phyloP scores from a whole-genome alignment of 2,329 filamentous ascomycete genomes.

The Rhynchosporium graminicola region DNA sequence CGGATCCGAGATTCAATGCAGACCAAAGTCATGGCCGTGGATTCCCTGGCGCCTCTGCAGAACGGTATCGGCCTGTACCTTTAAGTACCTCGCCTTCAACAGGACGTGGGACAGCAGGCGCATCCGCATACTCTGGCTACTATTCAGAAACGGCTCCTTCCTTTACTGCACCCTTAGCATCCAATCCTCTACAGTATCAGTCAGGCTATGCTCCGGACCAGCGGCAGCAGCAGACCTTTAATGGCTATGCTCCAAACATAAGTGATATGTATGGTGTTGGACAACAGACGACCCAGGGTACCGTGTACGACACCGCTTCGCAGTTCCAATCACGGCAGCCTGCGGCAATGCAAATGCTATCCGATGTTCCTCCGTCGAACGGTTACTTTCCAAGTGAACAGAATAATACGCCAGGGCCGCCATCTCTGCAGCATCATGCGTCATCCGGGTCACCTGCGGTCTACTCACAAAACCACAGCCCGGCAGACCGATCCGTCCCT shows the following conservation, averaged over 20 bases:
- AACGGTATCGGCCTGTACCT: slow-evolving; percentile 51
- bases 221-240: slow-evolving; percentile 54
- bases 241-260: slow-evolving; percentile 63
- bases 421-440: slow-evolving; percentile 52
- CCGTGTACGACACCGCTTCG: slow-evolving; percentile 72
- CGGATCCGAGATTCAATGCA: slow-evolving; percentile 53
- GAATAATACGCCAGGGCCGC: slow-evolving; percentile 59
- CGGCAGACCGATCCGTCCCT: slow-evolving; percentile 50
- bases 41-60: slow-evolving; percentile 36
- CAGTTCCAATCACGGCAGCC: slow-evolving; percentile 76
- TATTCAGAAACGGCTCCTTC: slow-evolving; percentile 56
- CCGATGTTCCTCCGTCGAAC: slow-evolving; percentile 65
- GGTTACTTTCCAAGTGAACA: slow-evolving; percentile 71
- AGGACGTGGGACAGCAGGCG: slow-evolving; percentile 51
- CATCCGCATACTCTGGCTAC: slow-evolving; percentile 59
- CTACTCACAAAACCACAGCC: slow-evolving; percentile 51
- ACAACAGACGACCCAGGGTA: slow-evolving; percentile 59
- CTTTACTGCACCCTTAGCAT: slow-evolving; percentile 46
- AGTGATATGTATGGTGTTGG: slow-evolving; percentile 71
- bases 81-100: slow-evolving; percentile 49
- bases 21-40: slow-evolving; percentile 36
- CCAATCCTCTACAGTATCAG: slow-evolving; percentile 43
- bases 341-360: slow-evolving; percentile 75
- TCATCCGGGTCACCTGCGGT: slow-evolving; percentile 58
- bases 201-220: slow-evolving; percentile 51